Conservation (phyloP, 208 protist species). For the Entamoeba histolytica region DNA sequence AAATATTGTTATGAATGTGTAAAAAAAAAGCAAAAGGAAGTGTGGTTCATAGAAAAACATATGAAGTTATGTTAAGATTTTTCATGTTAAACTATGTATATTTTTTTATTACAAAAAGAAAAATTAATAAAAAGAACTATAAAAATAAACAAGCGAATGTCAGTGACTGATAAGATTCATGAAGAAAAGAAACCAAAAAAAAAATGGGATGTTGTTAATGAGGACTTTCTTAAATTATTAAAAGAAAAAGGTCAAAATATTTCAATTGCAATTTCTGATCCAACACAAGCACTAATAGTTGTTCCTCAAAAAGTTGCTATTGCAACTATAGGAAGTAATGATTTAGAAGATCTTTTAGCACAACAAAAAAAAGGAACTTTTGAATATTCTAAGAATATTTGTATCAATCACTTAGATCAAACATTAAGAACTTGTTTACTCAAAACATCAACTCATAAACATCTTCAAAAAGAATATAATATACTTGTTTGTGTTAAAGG, state of each 20-base stretch:
- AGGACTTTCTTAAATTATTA: background rate
- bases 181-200: background rate
- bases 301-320: background rate
- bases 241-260: background rate
- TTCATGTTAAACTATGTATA: too few species aligned
- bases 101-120: too few species aligned
- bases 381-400: background rate
- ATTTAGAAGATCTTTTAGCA: background rate
- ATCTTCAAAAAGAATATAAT: background rate
- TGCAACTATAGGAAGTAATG: background rate
- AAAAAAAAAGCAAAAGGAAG: too few species aligned
- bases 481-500: background rate
- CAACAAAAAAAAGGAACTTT: background rate
- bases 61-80: too few species aligned
- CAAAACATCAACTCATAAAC: background rate
- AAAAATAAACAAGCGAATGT: too few species aligned
- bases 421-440: background rate
- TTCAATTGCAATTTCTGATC: background rate
- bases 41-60: too few species aligned
- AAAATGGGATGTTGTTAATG: background rate
- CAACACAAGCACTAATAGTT: background rate
- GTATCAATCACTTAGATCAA: background rate
- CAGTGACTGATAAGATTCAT: too few species aligned
- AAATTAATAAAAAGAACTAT: too few species aligned
- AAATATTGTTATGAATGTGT: too few species aligned